Conservation (phyloP, 805 yeast species). For the Candida xiaguanensis region DNA sequence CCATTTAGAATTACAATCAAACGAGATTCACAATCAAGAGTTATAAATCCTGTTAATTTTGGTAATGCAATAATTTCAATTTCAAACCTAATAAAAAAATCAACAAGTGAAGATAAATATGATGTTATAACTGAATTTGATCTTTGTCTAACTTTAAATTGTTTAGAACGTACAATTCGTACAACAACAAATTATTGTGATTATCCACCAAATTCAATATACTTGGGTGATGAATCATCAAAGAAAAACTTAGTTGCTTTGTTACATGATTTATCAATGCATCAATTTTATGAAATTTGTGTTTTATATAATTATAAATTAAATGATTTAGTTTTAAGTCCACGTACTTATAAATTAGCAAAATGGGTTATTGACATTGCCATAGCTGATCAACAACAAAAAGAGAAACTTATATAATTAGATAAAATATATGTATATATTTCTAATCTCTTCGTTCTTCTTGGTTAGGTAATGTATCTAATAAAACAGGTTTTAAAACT, state of each 20-base stretch:
- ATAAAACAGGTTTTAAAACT: constrained; percentile 84
- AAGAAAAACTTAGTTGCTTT: constrained; percentile 45
- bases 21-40: constrained; percentile 57
- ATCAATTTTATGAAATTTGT: constrained; percentile 62
- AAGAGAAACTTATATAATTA: background rate
- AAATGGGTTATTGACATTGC: constrained; percentile 71
- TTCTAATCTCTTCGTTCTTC: constrained; percentile 9
- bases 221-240: constrained; percentile 25
- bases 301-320: constrained; percentile 58
- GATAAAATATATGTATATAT: background rate
- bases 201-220: constrained; percentile 42
- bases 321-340: constrained; percentile 60
- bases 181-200: constrained; percentile 36
- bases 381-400: constrained; percentile 38
- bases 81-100: constrained; percentile 53
- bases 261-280: constrained; percentile 61
- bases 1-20: constrained; percentile 35
- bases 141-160: constrained; percentile 55
- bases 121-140: constrained; percentile 48
- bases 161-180: constrained; percentile 56
- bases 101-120: constrained; percentile 61
- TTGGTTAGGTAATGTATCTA: constrained; percentile 51
- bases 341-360: constrained; percentile 63
- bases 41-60: constrained; percentile 53
- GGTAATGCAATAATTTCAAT: constrained; percentile 65